Conservation (phyloP, 2,329 filamentous ascomycete species). For the Pseudopyricularia javanii region DNA sequence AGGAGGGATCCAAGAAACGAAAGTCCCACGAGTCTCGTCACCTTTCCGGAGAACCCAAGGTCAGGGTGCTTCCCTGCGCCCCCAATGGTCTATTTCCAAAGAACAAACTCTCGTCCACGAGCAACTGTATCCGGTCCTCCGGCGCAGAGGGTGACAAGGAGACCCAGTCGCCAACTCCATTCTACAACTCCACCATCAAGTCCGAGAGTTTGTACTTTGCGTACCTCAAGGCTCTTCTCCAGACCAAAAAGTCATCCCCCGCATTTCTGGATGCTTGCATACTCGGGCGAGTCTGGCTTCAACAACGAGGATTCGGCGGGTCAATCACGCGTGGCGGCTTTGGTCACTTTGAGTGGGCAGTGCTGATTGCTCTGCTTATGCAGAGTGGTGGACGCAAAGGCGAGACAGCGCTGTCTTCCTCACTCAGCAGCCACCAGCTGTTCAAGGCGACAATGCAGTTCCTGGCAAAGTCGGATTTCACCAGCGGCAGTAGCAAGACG, state of each 20-base stretch:
- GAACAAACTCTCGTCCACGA: conserved; percentile 57
- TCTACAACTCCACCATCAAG: conserved; percentile 80
- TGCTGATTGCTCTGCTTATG: conserved; percentile 68
- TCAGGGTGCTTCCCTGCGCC: conserved; percentile 68
- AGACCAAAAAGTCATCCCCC: conserved; percentile 54
- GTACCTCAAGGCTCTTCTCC: conserved; percentile 66
- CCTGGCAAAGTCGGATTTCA: conserved; percentile 59
- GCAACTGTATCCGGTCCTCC: conserved; percentile 54
- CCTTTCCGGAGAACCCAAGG: conserved; percentile 13
- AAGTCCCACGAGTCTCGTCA: not conserved
- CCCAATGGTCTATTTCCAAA: conserved; percentile 57
- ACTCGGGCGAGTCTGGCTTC: conserved; percentile 78
- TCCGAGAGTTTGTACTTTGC: conserved; percentile 61
- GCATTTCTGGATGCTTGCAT: conserved; percentile 75
- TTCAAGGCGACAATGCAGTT: conserved; percentile 94
- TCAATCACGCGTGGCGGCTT: conserved; percentile 69
- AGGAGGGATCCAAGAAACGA: conserved; percentile 13
- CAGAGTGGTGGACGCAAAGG: conserved; percentile 58
- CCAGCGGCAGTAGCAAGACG: conserved; percentile 40
- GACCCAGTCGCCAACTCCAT: conserved; percentile 48
- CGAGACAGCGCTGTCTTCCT: conserved; percentile 54
- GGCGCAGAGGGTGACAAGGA: conserved; percentile 29
- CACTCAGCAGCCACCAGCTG: conserved; percentile 81
- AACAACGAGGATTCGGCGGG: conserved; percentile 70
- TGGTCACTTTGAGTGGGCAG: conserved; percentile 82